Conservation (phyloP, 176 grass and related monocot genomes). For the Otatea glauca region DNA sequence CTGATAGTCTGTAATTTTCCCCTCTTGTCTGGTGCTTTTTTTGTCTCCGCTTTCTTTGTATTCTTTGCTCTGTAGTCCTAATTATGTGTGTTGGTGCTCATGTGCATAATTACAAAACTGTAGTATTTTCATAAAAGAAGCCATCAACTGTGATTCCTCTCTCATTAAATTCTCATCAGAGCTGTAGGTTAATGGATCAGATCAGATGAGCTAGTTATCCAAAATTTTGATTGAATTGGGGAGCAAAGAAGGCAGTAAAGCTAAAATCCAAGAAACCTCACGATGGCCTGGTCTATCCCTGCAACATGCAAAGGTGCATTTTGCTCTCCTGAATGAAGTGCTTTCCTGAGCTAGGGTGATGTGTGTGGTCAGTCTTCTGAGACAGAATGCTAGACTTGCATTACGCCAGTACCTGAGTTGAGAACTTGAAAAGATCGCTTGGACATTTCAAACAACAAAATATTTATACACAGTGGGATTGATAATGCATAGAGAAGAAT, state of each 20-base stretch:
- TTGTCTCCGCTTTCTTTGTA: not conserved
- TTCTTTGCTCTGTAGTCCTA: constrained; percentile 14
- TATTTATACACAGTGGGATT: not conserved
- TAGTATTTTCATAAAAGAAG: not conserved
- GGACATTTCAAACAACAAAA: not conserved
- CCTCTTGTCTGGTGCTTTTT: not conserved
- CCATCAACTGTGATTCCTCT: not conserved
- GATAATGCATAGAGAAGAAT: not conserved
- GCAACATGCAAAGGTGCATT: not conserved
- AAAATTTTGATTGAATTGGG: constrained; percentile 5
- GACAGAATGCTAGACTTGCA: not conserved
- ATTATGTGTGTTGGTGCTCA: not conserved
- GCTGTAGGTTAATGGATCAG: not conserved
- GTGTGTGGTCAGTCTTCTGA: not conserved
- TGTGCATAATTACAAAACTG: not conserved
- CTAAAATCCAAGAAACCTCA: not conserved
- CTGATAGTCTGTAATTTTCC: not conserved
- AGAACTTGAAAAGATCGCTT: not conserved
- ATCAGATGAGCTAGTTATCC: not conserved
- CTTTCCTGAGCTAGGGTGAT: not conserved
- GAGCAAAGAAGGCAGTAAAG: not conserved
- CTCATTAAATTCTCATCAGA: constrained; percentile 9
- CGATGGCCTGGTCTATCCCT: not conserved
- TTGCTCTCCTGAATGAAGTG: constrained; percentile 1
- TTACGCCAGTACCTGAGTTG: not conserved